These are phyloP conservation scores for Acidiella bohemica DNA, from an alignment of 495 filamentous ascomycete species.

Conservation along the genomic window DNA sequence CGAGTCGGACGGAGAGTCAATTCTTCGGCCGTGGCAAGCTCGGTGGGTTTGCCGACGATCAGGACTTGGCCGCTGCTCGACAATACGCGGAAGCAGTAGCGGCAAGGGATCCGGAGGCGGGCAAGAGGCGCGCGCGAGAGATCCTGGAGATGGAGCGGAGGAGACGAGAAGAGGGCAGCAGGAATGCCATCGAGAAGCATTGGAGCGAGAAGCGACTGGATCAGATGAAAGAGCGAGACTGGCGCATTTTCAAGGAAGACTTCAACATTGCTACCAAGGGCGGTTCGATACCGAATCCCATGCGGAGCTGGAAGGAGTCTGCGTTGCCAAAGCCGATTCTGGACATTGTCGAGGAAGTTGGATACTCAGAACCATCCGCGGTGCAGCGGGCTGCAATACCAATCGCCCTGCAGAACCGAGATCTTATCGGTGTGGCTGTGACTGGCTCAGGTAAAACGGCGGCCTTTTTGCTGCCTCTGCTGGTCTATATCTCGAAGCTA, in stretches of 20 bases:
- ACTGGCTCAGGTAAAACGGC: slow-evolving; percentile 99
- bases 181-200: slow-evolving; percentile 68
- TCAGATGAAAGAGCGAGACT: slow-evolving; percentile 95
- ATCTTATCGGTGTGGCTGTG: slow-evolving; percentile 94
- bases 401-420: slow-evolving; percentile 82
- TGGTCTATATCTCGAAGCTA: slow-evolving; percentile 93
- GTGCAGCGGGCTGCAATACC: slow-evolving; percentile 93
- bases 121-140: slow-evolving; percentile 59
- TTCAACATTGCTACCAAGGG: slow-evolving; percentile 93
- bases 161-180: slow-evolving; percentile 59
- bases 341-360: slow-evolving; percentile 70
- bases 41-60: slow-evolving; percentile 71
- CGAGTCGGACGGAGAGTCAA: slow-evolving; percentile 53
- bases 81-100: slow-evolving; percentile 70
- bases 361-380: slow-evolving; percentile 84
- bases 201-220: slow-evolving; percentile 96
- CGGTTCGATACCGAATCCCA: slow-evolving; percentile 84
- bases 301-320: slow-evolving; percentile 90
- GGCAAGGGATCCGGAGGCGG: slow-evolving; percentile 67
- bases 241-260: slow-evolving; percentile 99
- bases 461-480: slow-evolving; percentile 79
- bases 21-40: slow-evolving; percentile 73
- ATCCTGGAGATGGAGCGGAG: slow-evolving; percentile 81
- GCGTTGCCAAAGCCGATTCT: slow-evolving; percentile 65
- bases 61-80: slow-evolving; percentile 50